A percentile compares a stretch with the other conserved stretches of the same genome.
Evolutionary conservation across 257 asterid genomes (phyloP).

Genomic region (Anisodus acutangulus): DNA sequence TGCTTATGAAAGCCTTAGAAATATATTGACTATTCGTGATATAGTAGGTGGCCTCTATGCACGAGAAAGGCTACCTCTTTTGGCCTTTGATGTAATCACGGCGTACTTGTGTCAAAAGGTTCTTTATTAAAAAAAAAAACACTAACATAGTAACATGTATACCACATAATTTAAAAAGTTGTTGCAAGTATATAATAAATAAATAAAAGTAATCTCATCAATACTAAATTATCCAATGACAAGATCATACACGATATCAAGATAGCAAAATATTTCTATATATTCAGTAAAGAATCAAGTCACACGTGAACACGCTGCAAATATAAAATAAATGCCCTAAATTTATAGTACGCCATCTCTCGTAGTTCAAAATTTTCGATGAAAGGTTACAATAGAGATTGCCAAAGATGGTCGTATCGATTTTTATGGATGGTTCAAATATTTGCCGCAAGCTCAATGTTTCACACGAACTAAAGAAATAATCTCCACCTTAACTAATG

Average conservation of each 20-base stretch:
- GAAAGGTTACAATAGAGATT: not conserved
- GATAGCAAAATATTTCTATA: not conserved
- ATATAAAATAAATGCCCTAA: not conserved
- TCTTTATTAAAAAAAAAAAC: not conserved
- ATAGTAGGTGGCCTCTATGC: not conserved
- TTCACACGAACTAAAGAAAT: not conserved
- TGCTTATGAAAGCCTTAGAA: not conserved
- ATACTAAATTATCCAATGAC: not conserved
- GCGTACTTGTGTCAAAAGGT: not conserved
- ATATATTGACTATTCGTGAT: not conserved
- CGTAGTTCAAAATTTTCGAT: not conserved
- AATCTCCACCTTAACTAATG: constrained; percentile 30
- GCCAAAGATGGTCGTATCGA: not conserved
- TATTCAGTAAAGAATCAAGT: not conserved
- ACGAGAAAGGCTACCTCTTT: not conserved
- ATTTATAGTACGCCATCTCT: too few species aligned
- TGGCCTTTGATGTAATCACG: not conserved
- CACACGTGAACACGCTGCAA: not conserved
- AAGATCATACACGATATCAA: not conserved
- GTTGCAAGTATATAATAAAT: not conserved
- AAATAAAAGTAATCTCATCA: not conserved
- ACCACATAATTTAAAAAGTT: not conserved
- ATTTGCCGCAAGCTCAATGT: not conserved
- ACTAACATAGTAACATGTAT: not conserved
- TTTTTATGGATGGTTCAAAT: not conserved